Conservation (phyloP, 2,329 filamentous ascomycete species). For the Fusarium sp. region DNA sequence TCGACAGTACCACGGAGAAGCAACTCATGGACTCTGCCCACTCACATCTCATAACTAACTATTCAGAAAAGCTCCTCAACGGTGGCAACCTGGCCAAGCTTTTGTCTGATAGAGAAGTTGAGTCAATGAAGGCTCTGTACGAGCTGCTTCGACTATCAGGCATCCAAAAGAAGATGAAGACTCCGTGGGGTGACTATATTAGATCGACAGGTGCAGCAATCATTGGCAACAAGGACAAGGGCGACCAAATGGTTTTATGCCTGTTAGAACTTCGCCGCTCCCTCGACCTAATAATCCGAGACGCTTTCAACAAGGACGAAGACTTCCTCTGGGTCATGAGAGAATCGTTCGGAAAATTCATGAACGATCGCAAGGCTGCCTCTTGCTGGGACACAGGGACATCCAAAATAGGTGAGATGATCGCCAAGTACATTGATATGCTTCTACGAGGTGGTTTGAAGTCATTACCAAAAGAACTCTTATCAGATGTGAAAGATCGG, state of each 20-base stretch:
- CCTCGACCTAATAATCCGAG: slow-evolving; percentile 80
- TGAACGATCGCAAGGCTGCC: slow-evolving; percentile 86
- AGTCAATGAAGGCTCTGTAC: slow-evolving; percentile 82
- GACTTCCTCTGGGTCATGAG: slow-evolving; percentile 82
- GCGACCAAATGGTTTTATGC: slow-evolving; percentile 87
- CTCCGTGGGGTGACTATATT: slow-evolving; percentile 85
- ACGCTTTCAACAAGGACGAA: slow-evolving; percentile 83
- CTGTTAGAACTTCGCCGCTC: slow-evolving; percentile 84
- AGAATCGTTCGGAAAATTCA: slow-evolving; percentile 88
- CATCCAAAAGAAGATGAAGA: slow-evolving; percentile 77
- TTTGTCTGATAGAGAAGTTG: slow-evolving; percentile 76
- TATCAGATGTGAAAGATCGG: slow-evolving; percentile 71
- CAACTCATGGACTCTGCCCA: slow-evolving; percentile 81
- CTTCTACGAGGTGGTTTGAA: slow-evolving; percentile 90
- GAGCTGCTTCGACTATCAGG: slow-evolving; percentile 78
- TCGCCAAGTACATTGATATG: slow-evolving; percentile 95
- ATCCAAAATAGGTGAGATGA: slow-evolving; percentile 97
- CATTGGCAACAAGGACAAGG: slow-evolving; percentile 82
- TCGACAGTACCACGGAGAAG: slow-evolving; percentile 86
- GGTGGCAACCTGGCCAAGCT: slow-evolving; percentile 77
- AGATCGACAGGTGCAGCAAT: slow-evolving; percentile 79
- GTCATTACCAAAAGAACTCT: slow-evolving; percentile 77
- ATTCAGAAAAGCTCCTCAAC: slow-evolving; percentile 75
- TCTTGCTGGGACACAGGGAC: slow-evolving; percentile 84
- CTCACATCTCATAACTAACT: slow-evolving; percentile 75